Conservation (phyloP, 2,329 filamentous ascomycete genomes). For the Penicillium sp. region DNA sequence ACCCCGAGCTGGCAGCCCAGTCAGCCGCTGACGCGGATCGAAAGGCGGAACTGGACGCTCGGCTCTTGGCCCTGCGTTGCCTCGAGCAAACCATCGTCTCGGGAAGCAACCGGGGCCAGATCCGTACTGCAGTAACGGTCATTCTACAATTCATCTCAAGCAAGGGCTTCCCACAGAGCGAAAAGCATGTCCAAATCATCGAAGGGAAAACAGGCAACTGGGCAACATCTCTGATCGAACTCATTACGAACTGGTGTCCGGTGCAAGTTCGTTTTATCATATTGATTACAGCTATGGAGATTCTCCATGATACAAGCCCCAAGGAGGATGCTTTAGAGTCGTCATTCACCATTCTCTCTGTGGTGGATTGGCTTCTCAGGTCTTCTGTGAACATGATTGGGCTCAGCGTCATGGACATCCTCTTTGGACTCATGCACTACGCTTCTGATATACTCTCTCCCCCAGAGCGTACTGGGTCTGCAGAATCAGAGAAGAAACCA, state of each 20-base stretch:
- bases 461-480: constrained; percentile 33
- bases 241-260: constrained; percentile 76
- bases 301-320: constrained; percentile 58
- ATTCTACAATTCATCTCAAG: constrained; percentile 63
- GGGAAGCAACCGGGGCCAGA: constrained; percentile 67
- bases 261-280: constrained; percentile 93
- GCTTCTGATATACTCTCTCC: constrained; percentile 69
- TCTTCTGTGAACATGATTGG: constrained; percentile 91
- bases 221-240: constrained; percentile 72
- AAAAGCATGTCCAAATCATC: constrained; percentile 37
- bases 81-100: constrained; percentile 76
- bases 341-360: constrained; percentile 64
- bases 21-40: constrained; percentile 81
- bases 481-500: constrained; percentile 19
- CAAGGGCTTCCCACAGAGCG: constrained; percentile 48
- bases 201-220: constrained; percentile 51
- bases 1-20: constrained; percentile 58
- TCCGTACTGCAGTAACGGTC: constrained; percentile 64
- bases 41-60: constrained; percentile 79
- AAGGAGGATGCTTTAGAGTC: constrained; percentile 62
- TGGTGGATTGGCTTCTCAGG: constrained; percentile 72
- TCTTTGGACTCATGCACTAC: constrained; percentile 75
- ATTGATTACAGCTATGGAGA: constrained; percentile 70
- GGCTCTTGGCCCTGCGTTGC: constrained; percentile 73
- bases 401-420: constrained; percentile 87